Evolutionary conservation across 768 basidiomycete genomes (phyloP).

Genomic region (Leucosporidium yakuticum): DNA sequence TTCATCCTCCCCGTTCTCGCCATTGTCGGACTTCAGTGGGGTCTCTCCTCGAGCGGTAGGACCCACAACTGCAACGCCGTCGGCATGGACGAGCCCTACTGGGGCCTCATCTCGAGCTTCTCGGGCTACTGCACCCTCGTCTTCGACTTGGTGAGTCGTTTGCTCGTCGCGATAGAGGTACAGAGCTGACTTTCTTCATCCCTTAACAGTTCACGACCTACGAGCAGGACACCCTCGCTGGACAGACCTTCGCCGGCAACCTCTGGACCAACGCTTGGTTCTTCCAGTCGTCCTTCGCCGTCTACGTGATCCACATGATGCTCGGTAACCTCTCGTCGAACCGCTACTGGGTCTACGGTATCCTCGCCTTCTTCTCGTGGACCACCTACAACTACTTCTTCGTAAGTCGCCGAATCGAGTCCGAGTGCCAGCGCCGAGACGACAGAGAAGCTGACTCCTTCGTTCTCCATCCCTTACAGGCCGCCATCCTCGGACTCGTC

Average conservation of each 20-base stretch:
- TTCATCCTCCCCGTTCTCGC: conserved; percentile 41
- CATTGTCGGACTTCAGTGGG: conserved; percentile 40
- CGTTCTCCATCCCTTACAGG: conserved; percentile 3
- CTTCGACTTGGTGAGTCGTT: conserved; percentile 35
- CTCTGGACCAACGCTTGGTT: conserved; percentile 41
- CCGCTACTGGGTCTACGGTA: conserved; percentile 40
- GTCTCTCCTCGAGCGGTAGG: conserved; percentile 33
- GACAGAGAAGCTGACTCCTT: background rate
- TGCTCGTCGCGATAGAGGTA: background rate
- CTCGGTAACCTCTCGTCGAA: conserved; percentile 40
- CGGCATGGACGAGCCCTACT: conserved; percentile 40
- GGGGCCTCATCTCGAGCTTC: conserved; percentile 36
- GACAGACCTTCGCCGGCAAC: conserved; percentile 40
- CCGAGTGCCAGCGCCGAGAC: background rate
- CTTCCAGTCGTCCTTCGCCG: conserved; percentile 39
- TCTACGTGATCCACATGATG: conserved; percentile 40
- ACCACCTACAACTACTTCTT: conserved; percentile 41
- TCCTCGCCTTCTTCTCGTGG: conserved; percentile 40
- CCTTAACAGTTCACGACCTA: conserved; percentile 36
- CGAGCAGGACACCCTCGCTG: conserved; percentile 37
- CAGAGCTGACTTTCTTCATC: background rate
- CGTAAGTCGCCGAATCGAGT: background rate
- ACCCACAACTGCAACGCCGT: conserved; percentile 39
- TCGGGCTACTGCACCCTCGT: conserved; percentile 39
- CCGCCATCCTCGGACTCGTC: conserved; percentile 38